These are phyloP conservation scores for Macrophomina pseudophaseolina DNA, from an alignment of 2,329 filamentous ascomycete species.

Conservation along the genomic window DNA sequence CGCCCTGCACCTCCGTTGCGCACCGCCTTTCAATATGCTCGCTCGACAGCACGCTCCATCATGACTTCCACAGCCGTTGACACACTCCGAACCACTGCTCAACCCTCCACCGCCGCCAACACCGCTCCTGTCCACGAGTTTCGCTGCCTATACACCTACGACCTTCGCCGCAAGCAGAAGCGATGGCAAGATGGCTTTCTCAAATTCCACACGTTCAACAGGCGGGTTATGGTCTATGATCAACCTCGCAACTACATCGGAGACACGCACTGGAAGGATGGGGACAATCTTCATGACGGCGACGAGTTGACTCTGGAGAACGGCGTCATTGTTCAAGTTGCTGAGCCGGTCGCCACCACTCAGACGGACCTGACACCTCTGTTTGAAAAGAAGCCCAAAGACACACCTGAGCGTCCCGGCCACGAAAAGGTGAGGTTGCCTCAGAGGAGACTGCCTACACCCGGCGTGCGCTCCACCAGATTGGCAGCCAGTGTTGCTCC, in stretches of 20 bases:
- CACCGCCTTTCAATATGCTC: not conserved
- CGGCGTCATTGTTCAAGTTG: conserved; percentile 79
- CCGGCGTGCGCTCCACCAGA: conserved; percentile 9
- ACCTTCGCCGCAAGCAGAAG: conserved; percentile 85
- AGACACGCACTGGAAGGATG: conserved; percentile 79
- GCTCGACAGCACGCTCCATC: not conserved
- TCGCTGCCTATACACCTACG: conserved; percentile 84
- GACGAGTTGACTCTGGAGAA: conserved; percentile 82
- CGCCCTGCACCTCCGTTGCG: conserved; percentile 25
- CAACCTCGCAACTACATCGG: conserved; percentile 79
- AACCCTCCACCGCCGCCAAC: conserved; percentile 57
- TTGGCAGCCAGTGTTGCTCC: conserved; percentile 34
- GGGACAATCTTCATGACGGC: conserved; percentile 73
- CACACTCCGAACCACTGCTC: conserved; percentile 34
- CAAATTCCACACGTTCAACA: conserved; percentile 90
- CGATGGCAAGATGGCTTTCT: conserved; percentile 92
- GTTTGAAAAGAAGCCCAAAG: conserved; percentile 69
- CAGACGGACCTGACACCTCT: conserved; percentile 80
- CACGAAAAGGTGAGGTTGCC: conserved; percentile 46
- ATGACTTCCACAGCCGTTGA: conserved; percentile 37
- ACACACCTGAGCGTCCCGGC: conserved; percentile 29
- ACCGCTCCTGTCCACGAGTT: conserved; percentile 81
- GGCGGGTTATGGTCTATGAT: conserved; percentile 88
- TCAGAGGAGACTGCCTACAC: conserved; percentile 49
- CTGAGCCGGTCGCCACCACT: conserved; percentile 71